Conservation (phyloP, 129 eudicot genomes). For the Rutidosis leptorrhynchoides region DNA sequence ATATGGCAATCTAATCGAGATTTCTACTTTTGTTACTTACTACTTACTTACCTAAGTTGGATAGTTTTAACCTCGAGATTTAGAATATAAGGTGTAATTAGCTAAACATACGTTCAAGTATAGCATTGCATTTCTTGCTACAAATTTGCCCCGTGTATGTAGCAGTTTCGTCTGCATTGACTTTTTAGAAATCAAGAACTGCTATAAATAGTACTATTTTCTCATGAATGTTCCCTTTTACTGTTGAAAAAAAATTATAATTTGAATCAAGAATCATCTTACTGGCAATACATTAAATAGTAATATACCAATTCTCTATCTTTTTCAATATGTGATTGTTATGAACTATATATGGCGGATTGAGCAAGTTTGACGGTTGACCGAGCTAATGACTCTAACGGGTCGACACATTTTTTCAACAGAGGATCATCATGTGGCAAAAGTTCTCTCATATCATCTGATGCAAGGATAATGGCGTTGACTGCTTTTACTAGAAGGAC, state of each 20-base stretch:
- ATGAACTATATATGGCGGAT: slow-evolving; percentile 23
- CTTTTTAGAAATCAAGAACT: slow-evolving; percentile 11
- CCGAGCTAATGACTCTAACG: slow-evolving; percentile 69
- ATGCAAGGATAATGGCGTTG: slow-evolving; percentile 58
- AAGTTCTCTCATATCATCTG: slow-evolving; percentile 44
- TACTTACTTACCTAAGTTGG: slow-evolving; percentile 5
- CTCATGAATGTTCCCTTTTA: neutral
- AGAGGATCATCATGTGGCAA: slow-evolving; percentile 71
- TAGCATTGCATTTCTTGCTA: slow-evolving; percentile 11
- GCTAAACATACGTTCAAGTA: slow-evolving; percentile 6
- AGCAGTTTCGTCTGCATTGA: neutral
- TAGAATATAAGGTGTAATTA: slow-evolving; percentile 11
- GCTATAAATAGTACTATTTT: neutral
- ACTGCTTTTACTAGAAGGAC: slow-evolving; percentile 62
- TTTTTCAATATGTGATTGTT: slow-evolving; percentile 12
- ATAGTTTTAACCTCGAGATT: slow-evolving; percentile 6
- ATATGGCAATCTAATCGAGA: slow-evolving; percentile 9
- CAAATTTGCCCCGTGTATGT: neutral
- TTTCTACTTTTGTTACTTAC: neutral
- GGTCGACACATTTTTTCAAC: slow-evolving; percentile 66
- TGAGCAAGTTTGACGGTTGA: slow-evolving; percentile 45
- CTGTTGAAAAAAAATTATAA: slow-evolving; percentile 13
- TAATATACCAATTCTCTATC: slow-evolving; percentile 1
- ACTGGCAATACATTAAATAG: neutral
- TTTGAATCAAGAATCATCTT: neutral